Conservation (phyloP, 352 stramenopile genomes). For the Hyaloperonospora arabidopsidis region DNA sequence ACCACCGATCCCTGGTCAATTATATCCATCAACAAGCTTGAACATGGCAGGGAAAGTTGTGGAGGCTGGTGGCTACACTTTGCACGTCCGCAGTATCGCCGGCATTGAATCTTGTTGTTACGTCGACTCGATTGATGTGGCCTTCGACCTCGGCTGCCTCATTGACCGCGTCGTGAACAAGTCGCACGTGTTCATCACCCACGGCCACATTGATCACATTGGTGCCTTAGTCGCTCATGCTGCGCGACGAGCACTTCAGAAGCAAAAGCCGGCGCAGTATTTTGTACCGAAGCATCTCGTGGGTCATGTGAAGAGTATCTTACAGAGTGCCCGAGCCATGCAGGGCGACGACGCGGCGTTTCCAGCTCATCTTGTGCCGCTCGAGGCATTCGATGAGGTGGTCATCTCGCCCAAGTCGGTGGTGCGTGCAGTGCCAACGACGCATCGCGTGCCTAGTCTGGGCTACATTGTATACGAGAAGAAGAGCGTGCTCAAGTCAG, state of each 20-base stretch:
- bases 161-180: conserved; percentile 43
- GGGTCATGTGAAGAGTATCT: conserved; percentile 41
- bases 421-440: conserved; percentile 58
- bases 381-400: conserved; percentile 47
- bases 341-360: conserved; percentile 44
- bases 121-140: conserved; percentile 60
- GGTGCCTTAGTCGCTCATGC: conserved; percentile 52
- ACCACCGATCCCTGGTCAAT: not conserved
- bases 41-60: conserved; percentile 22
- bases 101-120: conserved; percentile 75
- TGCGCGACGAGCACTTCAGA: conserved; percentile 41
- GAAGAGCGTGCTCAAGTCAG: conserved; percentile 37
- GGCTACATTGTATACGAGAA: conserved; percentile 70
- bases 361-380: conserved; percentile 36
- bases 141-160: conserved; percentile 68
- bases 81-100: conserved; percentile 57
- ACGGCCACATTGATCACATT: conserved; percentile 83
- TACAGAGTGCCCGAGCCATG: conserved; percentile 50
- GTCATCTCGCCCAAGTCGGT: conserved; percentile 50
- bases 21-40: conserved; percentile 1
- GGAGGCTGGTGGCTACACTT: conserved; percentile 35
- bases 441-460: conserved; percentile 66
- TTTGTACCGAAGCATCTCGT: conserved; percentile 55
- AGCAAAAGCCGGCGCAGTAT: conserved; percentile 56
- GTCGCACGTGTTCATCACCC: conserved; percentile 80